phyloP scores from a whole-genome alignment of 345 rosid species.

The Lepidium didymum region DNA sequence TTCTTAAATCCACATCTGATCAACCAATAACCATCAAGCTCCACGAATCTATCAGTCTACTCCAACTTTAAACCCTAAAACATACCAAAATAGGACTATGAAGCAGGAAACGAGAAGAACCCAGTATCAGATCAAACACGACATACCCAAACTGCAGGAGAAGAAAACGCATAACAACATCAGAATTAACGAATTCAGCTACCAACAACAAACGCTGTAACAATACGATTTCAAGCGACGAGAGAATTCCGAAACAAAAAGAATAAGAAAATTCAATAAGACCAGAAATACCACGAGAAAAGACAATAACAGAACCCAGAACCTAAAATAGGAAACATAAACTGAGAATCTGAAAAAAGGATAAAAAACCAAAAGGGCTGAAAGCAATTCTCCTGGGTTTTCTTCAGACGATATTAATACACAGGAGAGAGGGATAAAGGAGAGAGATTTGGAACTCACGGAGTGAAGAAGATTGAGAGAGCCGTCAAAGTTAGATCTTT shows the following conservation, averaged over 20 bases:
- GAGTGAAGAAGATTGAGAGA: slow-evolving; percentile 17
- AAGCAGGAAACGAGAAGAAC: slow-evolving; percentile 13
- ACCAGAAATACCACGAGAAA: background rate
- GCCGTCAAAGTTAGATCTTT: slow-evolving; percentile 20
- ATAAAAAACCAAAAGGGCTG: background rate
- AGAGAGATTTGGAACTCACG: slow-evolving; percentile 42
- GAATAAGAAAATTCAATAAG: background rate
- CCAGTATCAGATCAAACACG: slow-evolving; percentile 38
- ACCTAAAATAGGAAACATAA: background rate
- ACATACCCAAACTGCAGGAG: slow-evolving; percentile 29
- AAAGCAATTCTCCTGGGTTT: slow-evolving; percentile 13
- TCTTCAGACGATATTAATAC: background rate
- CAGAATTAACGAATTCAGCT: slow-evolving; percentile 3
- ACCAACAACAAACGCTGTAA: background rate
- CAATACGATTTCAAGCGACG: slow-evolving; percentile 4
- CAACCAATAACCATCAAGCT: slow-evolving; percentile 9
- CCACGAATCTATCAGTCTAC: slow-evolving; percentile 1
- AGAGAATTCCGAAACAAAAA: background rate
- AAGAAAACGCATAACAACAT: slow-evolving; percentile 4
- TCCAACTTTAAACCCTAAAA: slow-evolving; percentile 19
- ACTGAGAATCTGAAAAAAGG: background rate
- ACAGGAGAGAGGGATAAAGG: background rate
- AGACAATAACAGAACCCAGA: background rate
- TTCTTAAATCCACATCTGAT: slow-evolving; percentile 19
- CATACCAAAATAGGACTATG: background rate